Percentiles rank a stretch among this genome's conserved stretches.
phyloP scores from a whole-genome alignment of 345 rosid genomes.

The Cardamine occulta region DNA sequence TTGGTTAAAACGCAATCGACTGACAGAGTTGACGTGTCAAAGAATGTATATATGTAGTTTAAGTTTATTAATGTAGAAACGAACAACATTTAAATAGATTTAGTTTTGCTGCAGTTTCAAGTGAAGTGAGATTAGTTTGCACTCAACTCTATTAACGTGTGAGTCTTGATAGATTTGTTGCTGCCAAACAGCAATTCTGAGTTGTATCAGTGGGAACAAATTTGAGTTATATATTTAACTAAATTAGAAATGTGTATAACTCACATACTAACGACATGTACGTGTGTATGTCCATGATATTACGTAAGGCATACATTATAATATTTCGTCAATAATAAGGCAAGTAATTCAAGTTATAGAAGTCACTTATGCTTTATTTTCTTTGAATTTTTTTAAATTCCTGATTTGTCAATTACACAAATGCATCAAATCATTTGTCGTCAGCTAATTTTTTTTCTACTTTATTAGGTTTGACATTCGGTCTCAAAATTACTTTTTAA shows the following conservation, averaged over 20 bases:
- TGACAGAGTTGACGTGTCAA: not conserved
- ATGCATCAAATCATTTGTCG: not conserved
- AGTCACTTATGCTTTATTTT: not conserved
- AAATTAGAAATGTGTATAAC: not conserved
- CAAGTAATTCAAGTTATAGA: conserved; percentile 2
- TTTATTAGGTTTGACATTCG: not conserved
- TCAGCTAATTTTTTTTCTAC: not conserved
- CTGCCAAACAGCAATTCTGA: conserved; percentile 17
- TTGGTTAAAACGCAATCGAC: not conserved
- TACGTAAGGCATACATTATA: conserved; percentile 14
- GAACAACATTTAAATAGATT: not conserved
- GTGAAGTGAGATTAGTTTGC: conserved; percentile 26
- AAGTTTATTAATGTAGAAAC: not conserved
- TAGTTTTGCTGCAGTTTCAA: conserved; percentile 5
- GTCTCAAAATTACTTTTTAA: not conserved
- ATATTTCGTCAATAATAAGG: not conserved
- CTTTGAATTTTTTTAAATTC: not conserved
- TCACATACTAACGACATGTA: not conserved
- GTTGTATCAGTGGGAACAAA: conserved; percentile 1
- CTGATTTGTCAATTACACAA: not conserved
- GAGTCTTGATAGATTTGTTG: not conserved
- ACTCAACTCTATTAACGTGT: not conserved
- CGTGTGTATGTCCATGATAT: not conserved
- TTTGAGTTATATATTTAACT: not conserved
- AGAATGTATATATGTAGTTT: too few species aligned